Base-by-base conservation (phyloP, 148 eudicot genomes). In the Chenopodium formosanum region DNA sequence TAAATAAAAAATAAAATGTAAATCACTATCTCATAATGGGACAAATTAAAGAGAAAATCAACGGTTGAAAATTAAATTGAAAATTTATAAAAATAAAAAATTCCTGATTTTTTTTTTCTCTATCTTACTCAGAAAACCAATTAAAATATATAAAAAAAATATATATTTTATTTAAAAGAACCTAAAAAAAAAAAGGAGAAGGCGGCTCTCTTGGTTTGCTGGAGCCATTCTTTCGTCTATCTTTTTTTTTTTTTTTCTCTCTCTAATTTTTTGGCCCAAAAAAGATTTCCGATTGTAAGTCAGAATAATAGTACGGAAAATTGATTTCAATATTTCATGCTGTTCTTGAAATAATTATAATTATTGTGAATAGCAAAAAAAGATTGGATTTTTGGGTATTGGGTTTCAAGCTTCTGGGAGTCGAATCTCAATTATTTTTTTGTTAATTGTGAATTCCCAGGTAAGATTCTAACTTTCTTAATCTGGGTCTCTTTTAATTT, bases 181-280 rank as follows among this genome's bases (percentile, higher is more conserved):
- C 27, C 4, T 1, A 44, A 71, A 58, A 71, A 27, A 25, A 27
- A 44, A 50, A 74, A 50, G 32, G 10, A 69, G 34, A 20, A 53
- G 86, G 78, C 86, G 86, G 86, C 86, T 80, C 86, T 76, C 63
- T 69, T 60, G 53, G 77, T 60, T 84, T 75, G 62, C 80, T 80
- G 76, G 80, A 80, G 83, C 83, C 83, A 68, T 46, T 37, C 53
- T 12, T n/a, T 64, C 76, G 27, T 68, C 32, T 22, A 56, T 56
- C 23, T 19, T 63, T 23, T 17, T 56, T 20, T 77, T 56, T 20
- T 27, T 27, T 27, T 27, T 27, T 77, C 79, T 70, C 70, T 70
- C 53, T 65, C 73, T 17, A 29, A 29, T 29, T 27, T 56, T 65
- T 56, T 13, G 9, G 7, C 77, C 79, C 73, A 27, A 58, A 75